Base-by-base conservation (phyloP, 345 rosid genomes). In the Turritis glabra region DNA sequence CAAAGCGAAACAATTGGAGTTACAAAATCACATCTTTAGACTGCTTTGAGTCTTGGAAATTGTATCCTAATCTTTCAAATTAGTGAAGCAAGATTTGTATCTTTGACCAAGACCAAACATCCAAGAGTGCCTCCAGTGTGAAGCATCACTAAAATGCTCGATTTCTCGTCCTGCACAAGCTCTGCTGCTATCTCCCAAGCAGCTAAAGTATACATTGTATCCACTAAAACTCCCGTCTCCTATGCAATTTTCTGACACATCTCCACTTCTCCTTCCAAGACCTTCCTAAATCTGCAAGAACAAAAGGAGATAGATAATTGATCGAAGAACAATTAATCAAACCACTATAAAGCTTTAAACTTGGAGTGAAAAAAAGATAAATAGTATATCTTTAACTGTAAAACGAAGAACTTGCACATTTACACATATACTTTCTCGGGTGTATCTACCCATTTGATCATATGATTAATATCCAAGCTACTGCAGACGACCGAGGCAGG, bases 91-190 rank as follows among this genome's bases (percentile, higher is more conserved):
- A 76, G 95, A 76, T 76, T 86, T 90, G 79, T 85, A 94, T 87
- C 97, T 86, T 79, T 89, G 95, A n/a, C 91, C 98, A 69, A 88
- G 78, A 33, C 97, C 97, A 79, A 89, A 91, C 87, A 89, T 76
- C 71, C 96, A 5, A 89, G 91, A 1, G 89, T 87, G 72, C 90
- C 97, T 5, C 96, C 97, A 0, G 97, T 88, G 81, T 89, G 97
- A 79, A 91, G 91, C 96, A 91, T 87, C 69, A 88, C 90, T 25
- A 91, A 82, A 43, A 22, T 53, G 25, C 70, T 69, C 2, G 70
- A 30, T 48, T 67, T 53, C 9, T 80, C 81, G 3, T 71, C 82
- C 9, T 46, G 56, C 25, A 32, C 76, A 47, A 88, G 79, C 50
- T 70, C 79, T 17, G 85, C 80, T 46, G 91, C 86, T 76, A 72